These are phyloP conservation scores for Arxiozyma telluris DNA, from an alignment of 1,139 yeast genomes.

Conservation along the genomic window DNA sequence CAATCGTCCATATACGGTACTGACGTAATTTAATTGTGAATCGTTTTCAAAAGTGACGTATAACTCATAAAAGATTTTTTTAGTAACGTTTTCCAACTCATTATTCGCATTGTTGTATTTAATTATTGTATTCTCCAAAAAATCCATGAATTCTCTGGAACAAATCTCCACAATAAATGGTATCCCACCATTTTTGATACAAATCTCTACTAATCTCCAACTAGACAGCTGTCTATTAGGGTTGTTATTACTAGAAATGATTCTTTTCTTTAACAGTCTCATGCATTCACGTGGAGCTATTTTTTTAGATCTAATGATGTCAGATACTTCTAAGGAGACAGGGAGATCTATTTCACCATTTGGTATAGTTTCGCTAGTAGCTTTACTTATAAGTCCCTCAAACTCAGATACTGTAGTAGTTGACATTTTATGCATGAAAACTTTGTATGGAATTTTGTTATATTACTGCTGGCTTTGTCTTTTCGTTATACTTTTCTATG, in stretches of 20 bases:
- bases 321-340: slow-evolving; percentile 82
- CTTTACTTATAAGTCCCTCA: slow-evolving; percentile 60
- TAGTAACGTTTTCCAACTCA: slow-evolving; percentile 51
- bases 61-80: slow-evolving; percentile 70
- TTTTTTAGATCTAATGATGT: slow-evolving; percentile 73
- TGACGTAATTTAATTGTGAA: slow-evolving; percentile 57
- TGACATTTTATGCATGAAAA: slow-evolving; percentile 4
- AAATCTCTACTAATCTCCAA: slow-evolving; percentile 69
- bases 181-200: slow-evolving; percentile 88
- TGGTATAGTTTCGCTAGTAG: slow-evolving; percentile 85
- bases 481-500: no score
- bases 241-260: slow-evolving; percentile 49
- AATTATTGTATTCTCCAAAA: slow-evolving; percentile 39
- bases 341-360: slow-evolving; percentile 73
- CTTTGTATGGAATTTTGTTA: background rate
- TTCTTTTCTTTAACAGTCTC: slow-evolving; percentile 69
- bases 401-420: slow-evolving; percentile 38
- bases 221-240: slow-evolving; percentile 74
- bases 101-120: slow-evolving; percentile 26
- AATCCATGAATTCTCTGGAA: slow-evolving; percentile 80
- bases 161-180: slow-evolving; percentile 76
- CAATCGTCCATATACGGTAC: slow-evolving; percentile 51
- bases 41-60: slow-evolving; percentile 63
- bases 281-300: slow-evolving; percentile 79
- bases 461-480: no score